Base-by-base conservation (phyloP, 106 monocot genomes). In the Xerophyta viscosa region DNA sequence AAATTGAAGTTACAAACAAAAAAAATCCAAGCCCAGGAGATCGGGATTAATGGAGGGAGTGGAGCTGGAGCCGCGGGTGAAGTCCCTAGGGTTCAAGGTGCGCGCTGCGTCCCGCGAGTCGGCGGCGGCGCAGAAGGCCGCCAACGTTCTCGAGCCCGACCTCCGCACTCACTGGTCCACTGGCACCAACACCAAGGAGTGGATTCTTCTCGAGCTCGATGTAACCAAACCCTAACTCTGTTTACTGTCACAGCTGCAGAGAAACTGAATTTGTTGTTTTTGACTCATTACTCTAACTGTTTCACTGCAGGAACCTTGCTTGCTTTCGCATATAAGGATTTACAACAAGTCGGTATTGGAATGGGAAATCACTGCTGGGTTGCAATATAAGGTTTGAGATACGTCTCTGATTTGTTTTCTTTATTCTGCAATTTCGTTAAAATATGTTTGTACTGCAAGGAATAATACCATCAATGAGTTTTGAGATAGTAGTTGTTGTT, bases 311-410 rank as follows among this genome's bases (percentile, higher is more conserved):
- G 85, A 89, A 50, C 49, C 96, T 64, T 88, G 96, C 56, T 54
- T 96, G 23, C 75, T 96, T 18, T 96, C 96, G 11, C 88, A 96
- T 28, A 66, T 96, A 33, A 59, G 89, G 58, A 96, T 96, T 28
- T 82, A 96, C 46, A 96, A 96, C 39, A 96, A 96, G 56, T 89
- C 96, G 56, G 89, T 96, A 46, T 72, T 85, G 62, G 96, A 96
- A 64, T 96, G 96, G 96, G 96, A 96, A 58, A 85, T 96, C 50
- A 70, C 81, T 20, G 81, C 61, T 58, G 88, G 96, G 41, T 50
- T 96, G 53, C 88, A 72, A 1, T 96, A 78, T 72, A 94, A 94
- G 84, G 92, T 90, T 42, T 48, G 46, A 18, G 6, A 17, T n/a
- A n/a, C n/a, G n/a, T n/a, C n/a, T n/a, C n/a, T n/a, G n/a, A n/a